phyloP scores from a whole-genome alignment of 176 grass and related monocot species.

The Calamus simplicifolius region DNA sequence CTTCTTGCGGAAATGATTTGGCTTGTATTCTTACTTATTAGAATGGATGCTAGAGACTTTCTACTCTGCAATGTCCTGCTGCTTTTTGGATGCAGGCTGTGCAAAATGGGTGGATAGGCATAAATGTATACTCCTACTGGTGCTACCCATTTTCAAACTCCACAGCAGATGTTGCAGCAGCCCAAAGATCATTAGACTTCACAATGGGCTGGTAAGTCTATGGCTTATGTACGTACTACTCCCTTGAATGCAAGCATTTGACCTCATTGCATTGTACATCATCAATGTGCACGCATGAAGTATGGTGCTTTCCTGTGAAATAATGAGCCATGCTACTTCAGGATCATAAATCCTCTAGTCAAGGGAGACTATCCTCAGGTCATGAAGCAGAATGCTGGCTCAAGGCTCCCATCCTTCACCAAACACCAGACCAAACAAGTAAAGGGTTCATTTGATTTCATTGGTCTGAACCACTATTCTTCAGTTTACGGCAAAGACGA shows the following conservation, averaged over 20 bases:
- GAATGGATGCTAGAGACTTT: too few species aligned
- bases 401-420: constrained; percentile 57
- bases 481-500: not conserved
- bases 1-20: too few species aligned
- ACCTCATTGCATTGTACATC: too few species aligned
- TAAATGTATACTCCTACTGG: constrained; percentile 74
- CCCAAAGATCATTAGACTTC: constrained; percentile 55
- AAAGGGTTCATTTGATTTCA: constrained; percentile 55
- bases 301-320: too few species aligned
- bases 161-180: constrained; percentile 33
- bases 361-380: constrained; percentile 66
- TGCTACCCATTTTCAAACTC: constrained; percentile 37
- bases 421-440: constrained; percentile 42
- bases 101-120: constrained; percentile 55
- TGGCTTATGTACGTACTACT: too few species aligned
- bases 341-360: constrained; percentile 61
- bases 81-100: constrained; percentile 19
- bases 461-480: constrained; percentile 46
- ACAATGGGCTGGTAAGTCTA: constrained; percentile 46
- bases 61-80: too few species aligned
- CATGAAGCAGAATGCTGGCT: constrained; percentile 50
- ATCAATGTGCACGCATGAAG: too few species aligned
- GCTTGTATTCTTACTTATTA: too few species aligned
- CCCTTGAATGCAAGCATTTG: too few species aligned
- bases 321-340: not conserved